These are phyloP conservation scores for Ramichloridium luteum DNA, from an alignment of 2,329 filamentous ascomycete species.

Conservation along the genomic window DNA sequence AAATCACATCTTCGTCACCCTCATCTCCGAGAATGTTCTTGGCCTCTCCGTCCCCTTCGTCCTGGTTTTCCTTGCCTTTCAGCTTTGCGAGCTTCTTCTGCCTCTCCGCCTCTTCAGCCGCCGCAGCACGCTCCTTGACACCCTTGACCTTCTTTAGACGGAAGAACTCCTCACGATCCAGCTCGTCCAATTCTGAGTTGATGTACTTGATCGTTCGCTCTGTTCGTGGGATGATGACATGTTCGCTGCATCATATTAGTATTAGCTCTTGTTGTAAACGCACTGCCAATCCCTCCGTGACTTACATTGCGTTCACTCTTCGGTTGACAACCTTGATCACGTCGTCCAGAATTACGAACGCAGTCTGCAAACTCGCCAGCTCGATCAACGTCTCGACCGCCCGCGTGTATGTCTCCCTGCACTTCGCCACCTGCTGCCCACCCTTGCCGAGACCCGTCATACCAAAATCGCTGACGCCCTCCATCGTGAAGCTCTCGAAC, in stretches of 20 bases:
- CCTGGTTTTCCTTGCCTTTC: slow-evolving; percentile 20
- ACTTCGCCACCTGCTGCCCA: slow-evolving; percentile 90
- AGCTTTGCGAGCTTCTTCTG: slow-evolving; percentile 14
- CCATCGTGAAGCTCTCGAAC: slow-evolving; percentile 81
- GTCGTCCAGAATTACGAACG: slow-evolving; percentile 94
- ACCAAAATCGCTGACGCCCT: slow-evolving; percentile 85
- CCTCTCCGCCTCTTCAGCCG: slow-evolving; percentile 25
- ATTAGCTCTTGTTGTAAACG: not conserved
- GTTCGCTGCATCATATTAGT: slow-evolving; percentile 45
- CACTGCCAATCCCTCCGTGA: slow-evolving; percentile 1
- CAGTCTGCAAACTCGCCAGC: slow-evolving; percentile 88
- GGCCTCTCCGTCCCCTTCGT: slow-evolving; percentile 10
- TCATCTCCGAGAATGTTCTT: slow-evolving; percentile 27
- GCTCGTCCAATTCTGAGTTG: slow-evolving; percentile 93
- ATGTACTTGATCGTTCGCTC: slow-evolving; percentile 99
- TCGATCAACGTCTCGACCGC: slow-evolving; percentile 95
- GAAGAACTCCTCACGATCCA: slow-evolving; percentile 97
- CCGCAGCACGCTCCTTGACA: slow-evolving; percentile 47
- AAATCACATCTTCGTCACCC: slow-evolving; percentile 22
- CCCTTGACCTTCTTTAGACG: slow-evolving; percentile 84
- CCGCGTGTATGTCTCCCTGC: slow-evolving; percentile 87
- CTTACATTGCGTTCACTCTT: slow-evolving; percentile 90
- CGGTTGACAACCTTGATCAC: slow-evolving; percentile 99
- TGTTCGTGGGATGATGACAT: slow-evolving; percentile 93
- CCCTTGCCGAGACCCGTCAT: slow-evolving; percentile 93